These are phyloP conservation scores for Cladosporium sp. DNA, from an alignment of 2,329 filamentous ascomycete genomes.

Conservation along the genomic window DNA sequence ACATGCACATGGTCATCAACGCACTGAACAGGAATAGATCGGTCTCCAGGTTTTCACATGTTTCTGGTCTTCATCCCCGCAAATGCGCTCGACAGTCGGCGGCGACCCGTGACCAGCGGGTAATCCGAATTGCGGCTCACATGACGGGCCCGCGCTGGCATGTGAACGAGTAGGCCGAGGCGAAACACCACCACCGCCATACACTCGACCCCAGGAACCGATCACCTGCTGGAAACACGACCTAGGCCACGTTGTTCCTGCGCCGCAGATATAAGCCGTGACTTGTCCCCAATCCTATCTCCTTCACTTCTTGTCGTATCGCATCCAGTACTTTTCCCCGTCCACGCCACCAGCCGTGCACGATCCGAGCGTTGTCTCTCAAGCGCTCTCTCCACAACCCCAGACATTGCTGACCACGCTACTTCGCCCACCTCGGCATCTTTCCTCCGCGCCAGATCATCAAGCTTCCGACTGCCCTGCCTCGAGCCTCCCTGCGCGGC, in stretches of 20 bases:
- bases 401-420: constrained; percentile 10
- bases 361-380: neutral
- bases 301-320: neutral
- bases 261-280: neutral
- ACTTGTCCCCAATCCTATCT: neutral
- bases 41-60: too few relatives aligned
- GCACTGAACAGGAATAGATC: too few relatives aligned
- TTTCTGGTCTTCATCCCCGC: neutral
- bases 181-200: too few relatives aligned
- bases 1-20: too few relatives aligned
- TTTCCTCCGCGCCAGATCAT: constrained; percentile 7
- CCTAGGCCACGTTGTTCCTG: neutral
- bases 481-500: neutral
- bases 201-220: neutral
- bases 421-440: constrained; percentile 11
- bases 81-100: neutral
- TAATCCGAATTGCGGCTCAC: constrained; percentile 7
- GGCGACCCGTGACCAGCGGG: neutral
- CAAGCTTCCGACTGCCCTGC: constrained; percentile 8
- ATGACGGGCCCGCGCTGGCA: constrained; percentile 5
- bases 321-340: neutral
- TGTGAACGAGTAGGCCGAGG: neutral
- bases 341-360: constrained; percentile 1
- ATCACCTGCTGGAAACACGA: neutral
- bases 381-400: neutral